Evolutionary conservation across 768 basidiomycete species (phyloP), one percentile per base, ranked within the genome.

Genomic region (Phanerochaete sordida): DNA sequence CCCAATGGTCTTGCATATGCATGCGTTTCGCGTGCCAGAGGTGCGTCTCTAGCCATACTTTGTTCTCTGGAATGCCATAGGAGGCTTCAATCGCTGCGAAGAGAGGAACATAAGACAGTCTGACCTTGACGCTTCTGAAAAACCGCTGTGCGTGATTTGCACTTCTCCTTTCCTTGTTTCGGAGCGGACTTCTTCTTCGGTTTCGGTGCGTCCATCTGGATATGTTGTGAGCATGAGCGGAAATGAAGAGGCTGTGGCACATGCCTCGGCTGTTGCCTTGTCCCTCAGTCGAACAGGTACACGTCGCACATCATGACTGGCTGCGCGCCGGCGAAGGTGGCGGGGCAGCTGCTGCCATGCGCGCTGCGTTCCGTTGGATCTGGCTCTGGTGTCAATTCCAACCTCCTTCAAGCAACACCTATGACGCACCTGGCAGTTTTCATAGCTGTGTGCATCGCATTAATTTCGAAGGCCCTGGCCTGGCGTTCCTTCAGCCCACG

Each of bases 1-100:
- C 93, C 95, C 95, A 98, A 72, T 91, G 80, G 63, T 86, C 87
- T 65, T 87, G 82, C 96, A 98, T 98, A 62, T 88, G 85, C 87
- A 96, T 96, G 6, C 97, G 84, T 73, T 98, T 98, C 1, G 95
- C 91, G 67, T 98, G 96, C 93, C 95, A 98, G 21, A 98, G 74
- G 71, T 99, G 97, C 5, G 95, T 96, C 70, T 96, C 93, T 0
- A 99, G 84, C 96, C 96, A 98, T 13, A 81, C 76, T 72, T 98
- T 98, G 64, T 91, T 81, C 30, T 79, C 95, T 97, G 63, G 1
- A 44, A 51, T 30, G 28, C 8, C 15, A 33, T 19, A 11, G 4
- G 11, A 11, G 3, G 6, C 33, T 31, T 43, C 35, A 39, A 21
- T 12, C 23, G 13, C 39, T 12, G 53, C 13, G 2, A 1, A n/a